phyloP scores from a whole-genome alignment of 495 filamentous ascomycete genomes.

The Xylaria palmicola region DNA sequence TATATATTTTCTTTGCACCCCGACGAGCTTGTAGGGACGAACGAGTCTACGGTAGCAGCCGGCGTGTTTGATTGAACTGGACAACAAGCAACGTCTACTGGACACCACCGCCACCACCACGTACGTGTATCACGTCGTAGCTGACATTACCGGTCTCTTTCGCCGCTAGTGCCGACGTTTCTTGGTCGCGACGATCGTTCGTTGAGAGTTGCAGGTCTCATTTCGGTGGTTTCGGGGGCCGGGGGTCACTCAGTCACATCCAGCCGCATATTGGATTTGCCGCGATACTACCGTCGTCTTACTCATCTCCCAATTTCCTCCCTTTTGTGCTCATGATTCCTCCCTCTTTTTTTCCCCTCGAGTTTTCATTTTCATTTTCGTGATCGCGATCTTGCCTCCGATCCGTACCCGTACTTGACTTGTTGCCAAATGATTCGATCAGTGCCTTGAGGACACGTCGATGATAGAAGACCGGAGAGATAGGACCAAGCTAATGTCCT shows the following conservation, averaged over 20 bases:
- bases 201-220: slow-evolving; percentile 31
- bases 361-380: not conserved
- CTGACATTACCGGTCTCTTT: slow-evolving; percentile 16
- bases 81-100: not conserved
- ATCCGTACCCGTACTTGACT: not conserved
- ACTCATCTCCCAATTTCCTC: slow-evolving; percentile 8
- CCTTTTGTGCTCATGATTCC: slow-evolving; percentile 7
- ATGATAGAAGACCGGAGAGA: not conserved
- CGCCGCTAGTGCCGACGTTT: not conserved
- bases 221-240: slow-evolving; percentile 36
- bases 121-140: slow-evolving; percentile 13
- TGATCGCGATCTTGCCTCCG: not conserved
- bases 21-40: no score
- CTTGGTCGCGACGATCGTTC: slow-evolving; percentile 28
- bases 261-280: slow-evolving; percentile 23
- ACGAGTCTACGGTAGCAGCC: no score
- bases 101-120: not conserved
- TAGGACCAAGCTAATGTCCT: slow-evolving; percentile 7
- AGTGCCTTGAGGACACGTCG: slow-evolving; percentile 13
- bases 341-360: not conserved
- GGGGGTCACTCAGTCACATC: slow-evolving; percentile 12
- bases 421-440: not conserved
- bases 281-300: slow-evolving; percentile 26
- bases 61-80: no score
- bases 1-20: no score